phyloP scores from a whole-genome alignment of 768 basidiomycete genomes.

The Suillus fuscotomentosus region DNA sequence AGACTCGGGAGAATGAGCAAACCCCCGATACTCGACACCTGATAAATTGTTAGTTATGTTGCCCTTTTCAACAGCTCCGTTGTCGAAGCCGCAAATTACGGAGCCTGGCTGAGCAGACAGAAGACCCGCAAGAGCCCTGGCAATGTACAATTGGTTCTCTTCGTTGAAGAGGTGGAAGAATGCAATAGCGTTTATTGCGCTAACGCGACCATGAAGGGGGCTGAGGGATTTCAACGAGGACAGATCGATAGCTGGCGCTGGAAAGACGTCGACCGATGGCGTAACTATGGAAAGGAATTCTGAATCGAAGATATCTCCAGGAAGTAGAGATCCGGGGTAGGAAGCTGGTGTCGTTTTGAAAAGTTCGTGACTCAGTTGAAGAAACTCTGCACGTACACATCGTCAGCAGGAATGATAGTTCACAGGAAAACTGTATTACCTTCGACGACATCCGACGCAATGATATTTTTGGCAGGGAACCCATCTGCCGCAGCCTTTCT shows the following conservation, averaged over 20 bases:
- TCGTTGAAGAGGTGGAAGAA: constrained; percentile 44
- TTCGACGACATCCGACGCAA: constrained; percentile 38
- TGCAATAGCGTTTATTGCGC: constrained; percentile 46
- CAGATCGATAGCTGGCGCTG: constrained; percentile 26
- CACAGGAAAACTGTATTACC: constrained; percentile 20
- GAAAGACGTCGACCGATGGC: constrained; percentile 27
- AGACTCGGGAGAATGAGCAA: constrained; percentile 14
- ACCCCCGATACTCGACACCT: background rate
- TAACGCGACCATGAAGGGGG: constrained; percentile 45
- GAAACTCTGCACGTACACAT: constrained; percentile 43
- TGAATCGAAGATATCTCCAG: constrained; percentile 54
- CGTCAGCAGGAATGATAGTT: background rate
- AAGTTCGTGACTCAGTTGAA: constrained; percentile 57
- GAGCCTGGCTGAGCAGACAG: constrained; percentile 30
- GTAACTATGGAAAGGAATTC: constrained; percentile 35
- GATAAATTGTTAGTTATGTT: background rate
- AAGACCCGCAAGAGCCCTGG: constrained; percentile 25
- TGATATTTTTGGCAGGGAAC: constrained; percentile 36
- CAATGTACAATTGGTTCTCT: constrained; percentile 25
- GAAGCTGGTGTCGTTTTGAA: constrained; percentile 53
- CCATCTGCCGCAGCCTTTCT: constrained; percentile 42
- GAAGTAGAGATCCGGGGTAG: constrained; percentile 53
- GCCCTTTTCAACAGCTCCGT: constrained; percentile 12
- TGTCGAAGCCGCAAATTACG: constrained; percentile 30
- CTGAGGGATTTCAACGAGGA: constrained; percentile 40